phyloP scores from a whole-genome alignment of 2,329 filamentous ascomycete genomes.

The Xylaria sp. region DNA sequence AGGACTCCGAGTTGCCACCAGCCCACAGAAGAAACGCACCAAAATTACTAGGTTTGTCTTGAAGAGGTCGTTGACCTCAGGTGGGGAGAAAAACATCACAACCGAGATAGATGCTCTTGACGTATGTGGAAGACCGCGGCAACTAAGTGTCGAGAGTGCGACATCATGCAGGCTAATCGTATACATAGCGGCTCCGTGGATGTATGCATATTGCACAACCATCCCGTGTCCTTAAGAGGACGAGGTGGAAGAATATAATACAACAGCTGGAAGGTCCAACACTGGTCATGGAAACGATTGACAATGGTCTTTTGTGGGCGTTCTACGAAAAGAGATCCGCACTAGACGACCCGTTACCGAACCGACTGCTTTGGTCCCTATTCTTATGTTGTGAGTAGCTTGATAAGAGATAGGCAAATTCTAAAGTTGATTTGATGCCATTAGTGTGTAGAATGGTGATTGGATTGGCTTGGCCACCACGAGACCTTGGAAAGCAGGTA shows the following conservation, averaged over 20 bases:
- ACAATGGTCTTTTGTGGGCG: constrained; percentile 26
- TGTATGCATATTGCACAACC: constrained; percentile 29
- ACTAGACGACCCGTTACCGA: constrained; percentile 27
- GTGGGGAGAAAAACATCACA: constrained; percentile 10
- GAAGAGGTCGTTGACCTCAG: constrained; percentile 21
- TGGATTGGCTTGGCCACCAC: constrained; percentile 30
- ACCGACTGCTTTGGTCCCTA: constrained; percentile 34
- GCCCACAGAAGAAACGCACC: not conserved
- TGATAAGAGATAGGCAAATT: too few relatives aligned
- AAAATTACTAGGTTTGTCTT: constrained; percentile 24
- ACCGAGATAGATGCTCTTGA: constrained; percentile 23
- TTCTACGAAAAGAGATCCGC: constrained; percentile 22
- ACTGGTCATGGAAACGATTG: constrained; percentile 33
- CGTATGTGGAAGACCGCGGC: constrained; percentile 15
- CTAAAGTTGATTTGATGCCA: not conserved
- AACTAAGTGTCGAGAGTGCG: too few relatives aligned
- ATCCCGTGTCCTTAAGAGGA: constrained; percentile 9
- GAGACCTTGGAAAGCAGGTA: not conserved
- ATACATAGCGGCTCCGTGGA: constrained; percentile 25
- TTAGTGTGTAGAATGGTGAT: constrained; percentile 33
- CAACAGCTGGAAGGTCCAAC: constrained; percentile 12
- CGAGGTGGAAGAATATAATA: not conserved
- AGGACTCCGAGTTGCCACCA: too few relatives aligned
- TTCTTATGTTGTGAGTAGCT: constrained; percentile 31
- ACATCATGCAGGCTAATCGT: not conserved